phyloP scores from a whole-genome alignment of 2,329 filamentous ascomycete species.

The Microcyclospora tardicrescens region DNA sequence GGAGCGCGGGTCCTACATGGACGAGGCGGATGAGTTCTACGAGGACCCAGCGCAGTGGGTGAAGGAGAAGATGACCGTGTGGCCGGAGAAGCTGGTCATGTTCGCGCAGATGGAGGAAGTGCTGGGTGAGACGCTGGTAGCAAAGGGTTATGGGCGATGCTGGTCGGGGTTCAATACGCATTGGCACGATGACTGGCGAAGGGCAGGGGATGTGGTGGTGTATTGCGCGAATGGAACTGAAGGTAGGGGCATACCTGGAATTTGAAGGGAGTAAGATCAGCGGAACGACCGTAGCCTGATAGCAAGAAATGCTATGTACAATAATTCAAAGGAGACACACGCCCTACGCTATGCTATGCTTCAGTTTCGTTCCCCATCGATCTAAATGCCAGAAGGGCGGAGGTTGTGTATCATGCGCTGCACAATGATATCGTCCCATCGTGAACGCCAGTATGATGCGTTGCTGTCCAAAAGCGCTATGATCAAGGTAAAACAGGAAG shows the following conservation, averaged over 20 bases:
- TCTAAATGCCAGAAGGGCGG: too few species aligned
- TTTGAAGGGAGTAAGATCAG: too few species aligned
- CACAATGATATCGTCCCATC: too few species aligned
- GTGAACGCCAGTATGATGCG: too few species aligned
- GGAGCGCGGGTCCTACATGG: conserved; percentile 57
- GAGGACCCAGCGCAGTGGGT: conserved; percentile 40
- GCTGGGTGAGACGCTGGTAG: conserved; percentile 31
- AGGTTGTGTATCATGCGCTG: too few species aligned
- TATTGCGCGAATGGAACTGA: conserved; percentile 27
- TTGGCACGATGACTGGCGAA: conserved; percentile 49
- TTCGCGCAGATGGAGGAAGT: conserved; percentile 45
- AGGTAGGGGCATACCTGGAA: too few species aligned
- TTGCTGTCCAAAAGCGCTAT: too few species aligned
- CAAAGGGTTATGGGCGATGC: conserved; percentile 42
- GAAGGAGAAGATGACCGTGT: conserved; percentile 28
- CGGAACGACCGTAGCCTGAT: too few species aligned
- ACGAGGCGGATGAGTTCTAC: conserved; percentile 91
- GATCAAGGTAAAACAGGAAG: too few species aligned
- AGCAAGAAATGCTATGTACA: too few species aligned
- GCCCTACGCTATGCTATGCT: too few species aligned
- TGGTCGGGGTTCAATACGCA: conserved; percentile 48
- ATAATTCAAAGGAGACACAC: too few species aligned
- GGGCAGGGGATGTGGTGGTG: conserved; percentile 49
- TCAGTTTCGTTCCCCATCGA: background rate
- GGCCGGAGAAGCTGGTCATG: conserved; percentile 38